Percentiles rank a stretch among this genome's conserved stretches.
These are phyloP conservation scores for Globisporangium mamillatum DNA, from an alignment of 352 stramenopile species.

Conservation along the genomic window DNA sequence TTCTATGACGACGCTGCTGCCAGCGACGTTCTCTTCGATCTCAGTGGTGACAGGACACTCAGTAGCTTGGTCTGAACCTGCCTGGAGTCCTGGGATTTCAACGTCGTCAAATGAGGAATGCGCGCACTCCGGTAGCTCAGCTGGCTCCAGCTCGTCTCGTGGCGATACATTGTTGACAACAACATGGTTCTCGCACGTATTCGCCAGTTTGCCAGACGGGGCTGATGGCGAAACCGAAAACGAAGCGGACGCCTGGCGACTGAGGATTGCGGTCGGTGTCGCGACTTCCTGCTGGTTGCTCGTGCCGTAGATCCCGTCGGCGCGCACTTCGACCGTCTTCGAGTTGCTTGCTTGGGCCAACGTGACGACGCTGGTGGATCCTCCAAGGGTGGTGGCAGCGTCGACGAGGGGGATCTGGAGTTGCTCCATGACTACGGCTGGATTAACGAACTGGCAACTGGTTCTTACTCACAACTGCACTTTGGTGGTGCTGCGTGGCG, in stretches of 20 bases:
- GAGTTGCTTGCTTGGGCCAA: not conserved
- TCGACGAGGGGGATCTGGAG: not conserved
- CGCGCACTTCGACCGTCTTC: slow-evolving; percentile 10
- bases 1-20: not conserved
- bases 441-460: not conserved
- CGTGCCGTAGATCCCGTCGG: slow-evolving; percentile 11
- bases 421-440: not conserved
- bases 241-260: not conserved
- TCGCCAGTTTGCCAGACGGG: not conserved
- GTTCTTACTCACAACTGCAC: too few relatives aligned
- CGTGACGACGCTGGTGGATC: not conserved
- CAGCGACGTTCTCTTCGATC: not conserved
- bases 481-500: not conserved
- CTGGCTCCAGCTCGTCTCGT: not conserved
- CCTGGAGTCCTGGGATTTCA: not conserved
- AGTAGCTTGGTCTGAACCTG: not conserved
- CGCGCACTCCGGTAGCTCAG: not conserved
- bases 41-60: not conserved
- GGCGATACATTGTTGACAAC: not conserved
- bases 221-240: not conserved
- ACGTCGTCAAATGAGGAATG: not conserved
- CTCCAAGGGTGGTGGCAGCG: not conserved
- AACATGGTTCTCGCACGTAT: not conserved
- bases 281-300: slow-evolving; percentile 7
- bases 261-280: not conserved